Percentiles rank a stretch among this genome's conserved stretches.
Evolutionary conservation across 2,329 filamentous ascomycete species (phyloP).

Genomic region (Exophiala xenobiotica): DNA sequence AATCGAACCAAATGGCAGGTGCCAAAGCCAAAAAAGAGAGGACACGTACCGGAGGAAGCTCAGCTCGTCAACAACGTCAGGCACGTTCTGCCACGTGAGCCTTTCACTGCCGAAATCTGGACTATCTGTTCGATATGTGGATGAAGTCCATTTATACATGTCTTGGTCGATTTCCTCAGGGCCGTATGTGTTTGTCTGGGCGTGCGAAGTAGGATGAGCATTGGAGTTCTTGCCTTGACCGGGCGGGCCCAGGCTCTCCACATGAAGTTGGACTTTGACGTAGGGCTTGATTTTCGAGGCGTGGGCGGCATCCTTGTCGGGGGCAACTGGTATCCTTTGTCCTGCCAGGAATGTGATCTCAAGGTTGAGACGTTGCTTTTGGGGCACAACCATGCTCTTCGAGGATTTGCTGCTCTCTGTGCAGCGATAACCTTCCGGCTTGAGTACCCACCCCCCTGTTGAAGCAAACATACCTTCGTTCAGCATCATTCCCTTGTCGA

Average conservation of each 20-base stretch:
- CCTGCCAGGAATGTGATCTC: slow-evolving; percentile 72
- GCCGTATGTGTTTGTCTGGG: slow-evolving; percentile 42
- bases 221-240: slow-evolving; percentile 51
- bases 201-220: slow-evolving; percentile 42
- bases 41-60: slow-evolving; percentile 68
- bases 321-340: slow-evolving; percentile 70
- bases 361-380: slow-evolving; percentile 62
- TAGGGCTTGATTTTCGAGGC: slow-evolving; percentile 64
- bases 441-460: slow-evolving; percentile 79
- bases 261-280: slow-evolving; percentile 77
- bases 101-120: slow-evolving; percentile 63
- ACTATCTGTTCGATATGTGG: slow-evolving; percentile 57
- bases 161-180: slow-evolving; percentile 45
- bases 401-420: not conserved
- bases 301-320: slow-evolving; percentile 40
- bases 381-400: slow-evolving; percentile 40
- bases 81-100: slow-evolving; percentile 58
- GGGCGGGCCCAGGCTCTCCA: slow-evolving; percentile 59
- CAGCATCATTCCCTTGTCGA: slow-evolving; percentile 92
- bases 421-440: slow-evolving; percentile 71
- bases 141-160: slow-evolving; percentile 59
- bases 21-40: slow-evolving; percentile 5
- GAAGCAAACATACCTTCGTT: slow-evolving; percentile 89
- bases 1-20: not conserved
- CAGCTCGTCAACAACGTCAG: slow-evolving; percentile 65